Evolutionary conservation across 1,284 basidiomycete genomes (phyloP).

Genomic region (Trichosporon sp.): DNA sequence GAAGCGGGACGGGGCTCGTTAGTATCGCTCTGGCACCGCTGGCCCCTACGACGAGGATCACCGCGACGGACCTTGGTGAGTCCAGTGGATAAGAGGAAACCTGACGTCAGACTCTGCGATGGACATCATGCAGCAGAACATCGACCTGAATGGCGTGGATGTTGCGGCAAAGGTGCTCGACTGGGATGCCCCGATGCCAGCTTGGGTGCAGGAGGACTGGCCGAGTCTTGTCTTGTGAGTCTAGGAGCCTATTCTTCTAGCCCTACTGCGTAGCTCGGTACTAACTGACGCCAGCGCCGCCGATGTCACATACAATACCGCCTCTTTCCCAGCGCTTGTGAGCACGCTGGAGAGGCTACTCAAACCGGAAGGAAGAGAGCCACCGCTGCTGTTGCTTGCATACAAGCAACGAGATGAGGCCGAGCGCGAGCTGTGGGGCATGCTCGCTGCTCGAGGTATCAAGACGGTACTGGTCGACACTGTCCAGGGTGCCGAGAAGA

Average conservation of each 20-base stretch:
- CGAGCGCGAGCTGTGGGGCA: constrained; percentile 66
- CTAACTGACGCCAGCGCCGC: constrained; percentile 60
- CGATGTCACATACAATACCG: constrained; percentile 82
- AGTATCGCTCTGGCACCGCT: constrained; percentile 60
- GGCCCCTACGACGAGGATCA: constrained; percentile 14
- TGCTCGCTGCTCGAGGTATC: constrained; percentile 49
- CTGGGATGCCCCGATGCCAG: constrained; percentile 63
- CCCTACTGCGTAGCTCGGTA: neutral
- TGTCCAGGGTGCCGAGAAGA: constrained; percentile 54
- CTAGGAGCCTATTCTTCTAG: neutral
- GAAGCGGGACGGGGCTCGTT: constrained; percentile 75
- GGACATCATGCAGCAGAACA: constrained; percentile 66
- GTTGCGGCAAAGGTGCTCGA: constrained; percentile 56
- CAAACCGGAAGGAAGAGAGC: neutral
- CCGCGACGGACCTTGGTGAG: constrained; percentile 67
- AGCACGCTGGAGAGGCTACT: constrained; percentile 35
- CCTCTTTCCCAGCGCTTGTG: constrained; percentile 59
- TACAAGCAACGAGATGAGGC: constrained; percentile 74
- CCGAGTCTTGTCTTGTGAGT: constrained; percentile 43
- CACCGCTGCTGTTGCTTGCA: constrained; percentile 56
- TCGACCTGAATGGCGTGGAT: constrained; percentile 52
- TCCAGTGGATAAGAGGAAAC: constrained; percentile 11
- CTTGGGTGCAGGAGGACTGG: constrained; percentile 38
- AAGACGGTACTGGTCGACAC: constrained; percentile 52
- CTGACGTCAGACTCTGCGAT: constrained; percentile 63